A percentile compares a stretch with the other conserved stretches of the same genome.
Conservation (phyloP, 2,329 filamentous ascomycete genomes). For the Trichoderma harzianum region DNA sequence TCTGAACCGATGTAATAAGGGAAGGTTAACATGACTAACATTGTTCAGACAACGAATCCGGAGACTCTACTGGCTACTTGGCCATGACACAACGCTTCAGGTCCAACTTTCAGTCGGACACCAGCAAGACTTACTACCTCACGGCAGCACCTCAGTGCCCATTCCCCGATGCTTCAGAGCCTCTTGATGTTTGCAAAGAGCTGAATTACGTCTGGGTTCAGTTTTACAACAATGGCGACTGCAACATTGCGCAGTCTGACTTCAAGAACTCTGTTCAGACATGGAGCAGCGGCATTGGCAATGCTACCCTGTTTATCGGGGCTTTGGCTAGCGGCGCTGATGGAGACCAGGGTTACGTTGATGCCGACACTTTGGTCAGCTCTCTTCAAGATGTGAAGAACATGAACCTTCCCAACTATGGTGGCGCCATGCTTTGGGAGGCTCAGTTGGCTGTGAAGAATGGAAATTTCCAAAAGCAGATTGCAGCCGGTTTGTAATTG, state of each 20-base stretch:
- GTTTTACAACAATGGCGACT: conserved; percentile 64
- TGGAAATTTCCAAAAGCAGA: not conserved
- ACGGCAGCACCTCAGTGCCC: not conserved
- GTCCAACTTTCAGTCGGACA: not conserved
- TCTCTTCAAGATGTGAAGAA: not conserved
- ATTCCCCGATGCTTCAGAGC: not conserved
- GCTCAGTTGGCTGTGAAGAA: not conserved
- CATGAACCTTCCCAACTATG: not conserved
- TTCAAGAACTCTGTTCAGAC: conserved; percentile 61
- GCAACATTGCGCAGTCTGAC: conserved; percentile 46
- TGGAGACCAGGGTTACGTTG: not conserved
- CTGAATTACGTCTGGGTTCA: not conserved
- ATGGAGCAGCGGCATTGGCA: conserved; percentile 58
- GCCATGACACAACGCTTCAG: not conserved
- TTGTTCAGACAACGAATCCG: not conserved
- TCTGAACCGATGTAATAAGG: not conserved
- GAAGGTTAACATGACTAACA: not conserved
- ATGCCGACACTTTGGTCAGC: not conserved
- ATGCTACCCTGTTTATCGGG: conserved; percentile 59
- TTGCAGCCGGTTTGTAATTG: not conserved
- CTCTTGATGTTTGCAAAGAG: not conserved
- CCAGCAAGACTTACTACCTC: not conserved
- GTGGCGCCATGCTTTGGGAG: not conserved
- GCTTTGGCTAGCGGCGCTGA: conserved; percentile 47
- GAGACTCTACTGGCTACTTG: not conserved